phyloP scores from a whole-genome alignment of 192 early-diverging fungal genomes.

The Backusella psychrophila region DNA sequence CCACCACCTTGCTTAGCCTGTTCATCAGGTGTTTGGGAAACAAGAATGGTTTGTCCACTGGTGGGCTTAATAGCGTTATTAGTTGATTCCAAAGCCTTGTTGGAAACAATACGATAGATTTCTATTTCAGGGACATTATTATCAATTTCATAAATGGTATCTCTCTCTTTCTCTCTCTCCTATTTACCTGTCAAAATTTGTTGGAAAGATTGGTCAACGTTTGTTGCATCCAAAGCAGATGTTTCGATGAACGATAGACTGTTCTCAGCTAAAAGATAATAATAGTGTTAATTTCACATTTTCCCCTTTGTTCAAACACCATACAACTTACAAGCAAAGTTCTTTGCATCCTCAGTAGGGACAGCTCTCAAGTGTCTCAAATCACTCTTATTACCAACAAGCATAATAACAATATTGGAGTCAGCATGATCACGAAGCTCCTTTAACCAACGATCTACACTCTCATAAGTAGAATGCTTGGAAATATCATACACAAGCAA shows the following conservation, averaged over 20 bases:
- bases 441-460: conserved; percentile 96
- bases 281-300: no score
- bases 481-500: conserved; percentile 98
- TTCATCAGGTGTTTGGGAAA: conserved; percentile 58
- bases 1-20: conserved; percentile 42
- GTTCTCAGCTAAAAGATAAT: conserved; percentile 15
- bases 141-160: not conserved
- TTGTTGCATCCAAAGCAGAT: conserved; percentile 94
- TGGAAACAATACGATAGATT: conserved; percentile 97
- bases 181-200: conserved; percentile 88
- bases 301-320: no score
- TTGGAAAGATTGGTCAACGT: conserved; percentile 97
- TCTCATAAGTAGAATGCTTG: conserved; percentile 93
- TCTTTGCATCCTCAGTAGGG: conserved; percentile 97
- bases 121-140: conserved; percentile 41
- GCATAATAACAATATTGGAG: conserved; percentile 99
- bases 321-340: conserved; percentile 81
- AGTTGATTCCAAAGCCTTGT: conserved; percentile 89
- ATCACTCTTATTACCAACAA: conserved; percentile 99
- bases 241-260: conserved; percentile 96
- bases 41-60: conserved; percentile 68
- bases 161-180: not conserved
- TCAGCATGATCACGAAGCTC: conserved; percentile 97
- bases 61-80: conserved; percentile 68
- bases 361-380: conserved; percentile 94